Conservation (phyloP, 805 yeast genomes). For the Hanseniaspora hatyaiensis region DNA sequence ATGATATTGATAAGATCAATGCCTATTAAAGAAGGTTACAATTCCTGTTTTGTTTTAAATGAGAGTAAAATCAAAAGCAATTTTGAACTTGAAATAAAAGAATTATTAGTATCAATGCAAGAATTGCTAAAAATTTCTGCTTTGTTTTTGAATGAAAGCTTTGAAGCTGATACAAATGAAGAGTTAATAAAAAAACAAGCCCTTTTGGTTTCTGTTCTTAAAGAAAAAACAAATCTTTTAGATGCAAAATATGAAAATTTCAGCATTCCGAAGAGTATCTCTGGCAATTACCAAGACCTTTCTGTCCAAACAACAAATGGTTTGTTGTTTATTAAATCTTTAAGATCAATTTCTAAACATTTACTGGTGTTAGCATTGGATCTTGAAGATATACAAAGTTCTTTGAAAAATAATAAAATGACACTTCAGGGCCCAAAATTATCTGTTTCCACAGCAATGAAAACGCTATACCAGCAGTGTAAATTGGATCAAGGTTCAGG, state of each 20-base stretch:
- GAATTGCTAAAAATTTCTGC: background rate
- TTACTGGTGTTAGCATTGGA: conserved; percentile 25
- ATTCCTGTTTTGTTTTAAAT: background rate
- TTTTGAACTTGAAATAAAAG: background rate
- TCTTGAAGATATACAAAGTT: conserved; percentile 19
- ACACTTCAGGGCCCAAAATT: conserved; percentile 35
- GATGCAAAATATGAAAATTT: background rate
- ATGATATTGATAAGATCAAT: conserved; percentile 10
- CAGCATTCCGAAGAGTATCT: background rate
- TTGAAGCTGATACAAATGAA: background rate
- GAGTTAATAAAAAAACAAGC: too few species aligned
- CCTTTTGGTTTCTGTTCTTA: too few species aligned
- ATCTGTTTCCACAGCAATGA: conserved; percentile 33
- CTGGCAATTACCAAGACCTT: background rate
- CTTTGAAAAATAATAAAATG: conserved; percentile 18
- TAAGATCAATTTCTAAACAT: conserved; percentile 34
- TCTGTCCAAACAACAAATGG: conserved; percentile 7
- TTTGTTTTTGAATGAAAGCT: background rate
- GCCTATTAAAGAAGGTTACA: conserved; percentile 5
- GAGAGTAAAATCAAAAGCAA: background rate
- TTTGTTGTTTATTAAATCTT: conserved; percentile 31
- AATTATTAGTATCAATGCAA: background rate
- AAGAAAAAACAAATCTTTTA: too few species aligned
- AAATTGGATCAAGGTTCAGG: conserved; percentile 39
- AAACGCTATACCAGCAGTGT: conserved; percentile 34